Evolutionary conservation across 2,329 filamentous ascomycete species (phyloP).

Genomic region (Trichoderma gracile): DNA sequence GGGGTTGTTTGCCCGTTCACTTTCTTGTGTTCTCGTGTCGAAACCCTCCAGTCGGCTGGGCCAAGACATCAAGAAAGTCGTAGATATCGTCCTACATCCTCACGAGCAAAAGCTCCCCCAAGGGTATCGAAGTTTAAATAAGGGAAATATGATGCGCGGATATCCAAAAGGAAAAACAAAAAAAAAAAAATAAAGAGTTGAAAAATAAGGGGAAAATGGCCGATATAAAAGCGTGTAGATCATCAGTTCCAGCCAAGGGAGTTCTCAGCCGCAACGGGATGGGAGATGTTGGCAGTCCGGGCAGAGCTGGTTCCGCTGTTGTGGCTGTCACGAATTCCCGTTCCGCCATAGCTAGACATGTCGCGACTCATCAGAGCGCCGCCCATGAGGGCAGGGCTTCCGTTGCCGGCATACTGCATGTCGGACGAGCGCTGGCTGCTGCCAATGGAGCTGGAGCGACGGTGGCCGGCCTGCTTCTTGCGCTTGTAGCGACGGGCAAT

Average conservation of each 20-base stretch:
- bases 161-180: slow-evolving; percentile 29
- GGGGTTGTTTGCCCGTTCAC: neutral
- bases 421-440: slow-evolving; percentile 50
- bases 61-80: slow-evolving; percentile 13
- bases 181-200: slow-evolving; percentile 31
- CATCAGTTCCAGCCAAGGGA: slow-evolving; percentile 87
- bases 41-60: slow-evolving; percentile 6
- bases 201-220: slow-evolving; percentile 27
- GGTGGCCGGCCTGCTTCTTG: slow-evolving; percentile 75
- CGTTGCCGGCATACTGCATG: slow-evolving; percentile 52
- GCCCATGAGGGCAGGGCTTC: slow-evolving; percentile 67
- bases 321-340: slow-evolving; percentile 58
- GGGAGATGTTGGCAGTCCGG: slow-evolving; percentile 71
- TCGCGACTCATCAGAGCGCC: slow-evolving; percentile 63
- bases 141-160: slow-evolving; percentile 27
- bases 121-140: slow-evolving; percentile 39
- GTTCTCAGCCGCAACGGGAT: slow-evolving; percentile 90
- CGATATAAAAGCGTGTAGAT: slow-evolving; percentile 24
- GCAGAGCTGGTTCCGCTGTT: slow-evolving; percentile 63
- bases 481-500: slow-evolving; percentile 88
- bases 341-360: slow-evolving; percentile 56
- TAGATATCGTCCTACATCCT: slow-evolving; percentile 18
- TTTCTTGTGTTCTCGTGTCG: neutral
- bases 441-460: slow-evolving; percentile 72
- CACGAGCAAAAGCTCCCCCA: slow-evolving; percentile 30